Evolutionary conservation across 2,329 filamentous ascomycete species (phyloP).

Genomic region (Kalmusia sp.): DNA sequence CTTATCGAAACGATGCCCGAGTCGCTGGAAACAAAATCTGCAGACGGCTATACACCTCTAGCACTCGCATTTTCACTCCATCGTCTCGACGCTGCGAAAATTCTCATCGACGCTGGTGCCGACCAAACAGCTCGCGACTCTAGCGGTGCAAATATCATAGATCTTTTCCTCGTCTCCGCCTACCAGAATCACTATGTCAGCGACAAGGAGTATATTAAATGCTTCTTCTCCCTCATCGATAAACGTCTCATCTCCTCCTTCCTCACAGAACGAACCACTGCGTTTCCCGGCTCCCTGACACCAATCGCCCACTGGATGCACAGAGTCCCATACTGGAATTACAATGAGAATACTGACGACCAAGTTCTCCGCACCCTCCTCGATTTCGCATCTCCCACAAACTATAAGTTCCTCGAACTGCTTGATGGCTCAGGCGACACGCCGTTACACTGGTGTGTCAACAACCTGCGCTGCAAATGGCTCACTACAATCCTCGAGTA

Average conservation of each 20-base stretch:
- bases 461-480: constrained; percentile 45
- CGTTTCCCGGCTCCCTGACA: constrained; percentile 62
- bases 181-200: constrained; percentile 43
- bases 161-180: constrained; percentile 56
- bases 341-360: not conserved
- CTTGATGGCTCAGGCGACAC: constrained; percentile 72
- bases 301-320: constrained; percentile 61
- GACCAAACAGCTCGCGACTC: constrained; percentile 71
- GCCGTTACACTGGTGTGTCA: constrained; percentile 65
- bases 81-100: constrained; percentile 61
- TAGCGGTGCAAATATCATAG: constrained; percentile 71
- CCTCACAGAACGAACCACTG: constrained; percentile 63
- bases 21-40: constrained; percentile 67
- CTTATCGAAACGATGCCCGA: constrained; percentile 68
- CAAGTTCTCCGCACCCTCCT: constrained; percentile 34
- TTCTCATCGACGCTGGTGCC: constrained; percentile 72
- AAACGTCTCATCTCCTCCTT: constrained; percentile 63
- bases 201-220: constrained; percentile 21
- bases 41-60: constrained; percentile 69
- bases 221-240: constrained; percentile 66
- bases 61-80: constrained; percentile 68
- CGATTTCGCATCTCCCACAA: constrained; percentile 36
- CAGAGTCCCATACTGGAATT: constrained; percentile 14
- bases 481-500: constrained; percentile 59
- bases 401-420: constrained; percentile 62